Evolutionary conservation across 441 rosid genomes (phyloP), one percentile per base, ranked within the genome.

Genomic region (Pelargonium citronellum): DNA sequence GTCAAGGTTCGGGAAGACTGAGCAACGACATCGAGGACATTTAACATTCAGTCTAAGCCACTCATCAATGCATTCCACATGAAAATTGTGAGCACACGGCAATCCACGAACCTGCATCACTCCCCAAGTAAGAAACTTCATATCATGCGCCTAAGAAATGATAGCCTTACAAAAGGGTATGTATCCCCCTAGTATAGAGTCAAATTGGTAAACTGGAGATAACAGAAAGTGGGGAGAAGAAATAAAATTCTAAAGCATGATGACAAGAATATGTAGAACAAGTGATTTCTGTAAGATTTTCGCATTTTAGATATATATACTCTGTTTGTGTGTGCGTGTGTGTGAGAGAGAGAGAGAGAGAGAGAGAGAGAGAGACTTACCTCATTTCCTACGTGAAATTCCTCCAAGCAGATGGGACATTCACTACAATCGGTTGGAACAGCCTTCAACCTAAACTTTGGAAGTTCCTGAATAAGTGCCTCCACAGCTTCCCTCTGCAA

Each of bases 1-100:
- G 81, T 92, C 98, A 1, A 95, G 97, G 77, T 92, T 91, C 0
- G 98, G 99, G 82, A 95, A 95, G 78, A 92, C 97, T 0, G 95
- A 89, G 83, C 88, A 84, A 6, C 99, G 97, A 67, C 99, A 95
- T 37, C 99, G 83, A n/a, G 99, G 99, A 77, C 98, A 95, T 75
- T 95, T 95, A 67, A 95, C 93, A 27, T 95, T 95, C 79, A 95
- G 76, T 61, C 97, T 87, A 43, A 95, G 90, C 99, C 99, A 95
- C 83, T 91, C 86, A 3, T 92, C 98, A 53, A 95, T 95, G 79
- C 99, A 92, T 44, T 87, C 98, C 19, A 92, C 96, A 73, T 95
- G 98, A 81, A 95, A 95, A 81, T 95, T 95, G 74, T 95, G 99
- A n/a, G 99, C 97, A 75, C 99, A 92, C 13, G 99, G 99, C 79